Base-by-base conservation (phyloP, 2,329 filamentous ascomycete species). In the Colletotrichum coccodes region DNA sequence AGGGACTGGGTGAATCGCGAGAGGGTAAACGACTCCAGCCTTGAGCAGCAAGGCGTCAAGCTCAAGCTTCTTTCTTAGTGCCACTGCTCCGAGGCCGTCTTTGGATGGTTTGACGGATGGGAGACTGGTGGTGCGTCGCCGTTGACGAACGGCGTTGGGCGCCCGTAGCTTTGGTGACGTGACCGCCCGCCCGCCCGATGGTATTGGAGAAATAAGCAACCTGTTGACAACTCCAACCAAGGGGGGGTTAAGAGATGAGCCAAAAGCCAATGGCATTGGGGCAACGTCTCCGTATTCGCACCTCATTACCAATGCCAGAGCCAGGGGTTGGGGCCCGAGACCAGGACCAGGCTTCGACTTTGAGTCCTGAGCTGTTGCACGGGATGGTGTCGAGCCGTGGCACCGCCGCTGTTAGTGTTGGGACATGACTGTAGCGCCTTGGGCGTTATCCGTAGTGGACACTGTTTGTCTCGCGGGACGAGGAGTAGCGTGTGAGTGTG, bases 41-140 rank as follows among this genome's bases (percentile, higher is more conserved):
- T 63, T 38, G 50, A 18, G 14, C n/a, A 58, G 46, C 46, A 59
- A 44, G 28, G 23, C 36, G 28, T 38, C 56, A 53, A 64, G 53
- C 49, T 64, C 53, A 68, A 68, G 56, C 61, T 68, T 68, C 61
- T 65, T 68, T 68, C 34, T 50, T 64, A 64, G 60, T 34, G 64
- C 59, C 46, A 64, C 62, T 18, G 44, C 60, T 54, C 54, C 47
- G 64, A 63, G 21, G 40, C 60, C 4, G 34, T 12, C 36, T 34
- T 30, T 40, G 36, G 28, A 58, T 52, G 42, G 44, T 30, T 46
- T 44, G 38, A 16, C 16, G 16, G 32, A 23, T 40, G 44, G 49
- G 21, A 18, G 47, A 47, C 34, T 50, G 28, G 34, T 21, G 38
- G 40, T 32, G 63, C 46, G 14, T 62, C 26, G 63, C 42, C 63